Evolutionary conservation across 1,284 basidiomycete genomes (phyloP).

Genomic region (Ceratobasidium sp.): DNA sequence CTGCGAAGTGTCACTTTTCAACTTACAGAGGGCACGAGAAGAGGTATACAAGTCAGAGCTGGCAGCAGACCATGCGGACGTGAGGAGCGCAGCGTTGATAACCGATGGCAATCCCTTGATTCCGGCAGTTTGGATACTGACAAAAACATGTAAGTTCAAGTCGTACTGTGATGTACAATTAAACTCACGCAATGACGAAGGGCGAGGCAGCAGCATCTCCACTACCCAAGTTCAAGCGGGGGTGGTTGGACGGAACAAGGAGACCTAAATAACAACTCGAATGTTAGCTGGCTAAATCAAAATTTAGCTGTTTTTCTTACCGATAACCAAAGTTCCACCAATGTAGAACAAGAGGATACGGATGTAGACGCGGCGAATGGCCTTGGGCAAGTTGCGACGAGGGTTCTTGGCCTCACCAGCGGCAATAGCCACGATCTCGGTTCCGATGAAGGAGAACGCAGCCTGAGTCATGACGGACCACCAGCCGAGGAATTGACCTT

Average conservation of each 20-base stretch:
- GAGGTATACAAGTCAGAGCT: conserved; percentile 85
- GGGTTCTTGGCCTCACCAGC: conserved; percentile 70
- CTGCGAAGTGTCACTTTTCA: not conserved
- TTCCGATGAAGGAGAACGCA: conserved; percentile 84
- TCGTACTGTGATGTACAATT: no score
- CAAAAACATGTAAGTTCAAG: not conserved
- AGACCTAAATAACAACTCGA: conserved; percentile 70
- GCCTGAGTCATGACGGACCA: conserved; percentile 74
- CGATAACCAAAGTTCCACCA: conserved; percentile 51
- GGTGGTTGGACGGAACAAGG: conserved; percentile 75
- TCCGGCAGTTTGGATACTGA: conserved; percentile 63
- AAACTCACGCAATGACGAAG: conserved; percentile 75
- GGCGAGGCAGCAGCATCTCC: conserved; percentile 80
- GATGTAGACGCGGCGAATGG: conserved; percentile 73
- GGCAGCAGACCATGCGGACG: conserved; percentile 87
- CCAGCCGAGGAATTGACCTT: conserved; percentile 75
- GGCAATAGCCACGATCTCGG: conserved; percentile 88
- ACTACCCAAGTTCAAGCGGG: conserved; percentile 63
- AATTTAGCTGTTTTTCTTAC: not conserved
- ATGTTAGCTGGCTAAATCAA: no score
- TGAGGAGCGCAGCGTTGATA: conserved; percentile 87
- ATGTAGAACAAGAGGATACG: conserved; percentile 82
- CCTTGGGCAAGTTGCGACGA: conserved; percentile 70
- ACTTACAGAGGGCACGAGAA: conserved; percentile 80
- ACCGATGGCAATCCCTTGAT: conserved; percentile 78